Percentiles rank a stretch among this genome's conserved stretches.
Conservation (phyloP, 2,329 filamentous ascomycete genomes). For the Penicillium olsonii region DNA sequence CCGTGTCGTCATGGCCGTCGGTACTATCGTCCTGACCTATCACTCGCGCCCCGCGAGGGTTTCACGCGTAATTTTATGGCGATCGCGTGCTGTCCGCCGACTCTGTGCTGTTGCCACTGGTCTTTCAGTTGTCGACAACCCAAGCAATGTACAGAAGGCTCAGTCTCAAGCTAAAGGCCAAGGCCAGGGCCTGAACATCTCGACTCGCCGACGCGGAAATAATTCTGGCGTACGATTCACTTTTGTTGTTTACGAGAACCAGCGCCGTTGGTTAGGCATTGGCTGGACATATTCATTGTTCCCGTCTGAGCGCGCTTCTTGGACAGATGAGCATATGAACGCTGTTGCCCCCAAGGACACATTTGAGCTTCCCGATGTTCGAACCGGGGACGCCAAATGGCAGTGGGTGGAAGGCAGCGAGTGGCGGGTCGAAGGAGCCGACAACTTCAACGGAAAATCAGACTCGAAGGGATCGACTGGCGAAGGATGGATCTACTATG, state of each 20-base stretch:
- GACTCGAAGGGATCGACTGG: slow-evolving; percentile 52
- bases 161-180: slow-evolving; percentile 47
- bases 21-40: slow-evolving; percentile 86
- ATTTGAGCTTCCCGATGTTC: slow-evolving; percentile 68
- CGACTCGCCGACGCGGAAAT: slow-evolving; percentile 44
- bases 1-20: slow-evolving; percentile 79
- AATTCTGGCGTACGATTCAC: slow-evolving; percentile 90
- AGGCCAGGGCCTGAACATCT: slow-evolving; percentile 50
- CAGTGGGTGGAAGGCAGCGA: slow-evolving; percentile 82
- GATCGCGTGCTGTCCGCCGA: slow-evolving; percentile 72
- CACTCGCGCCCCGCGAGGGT: slow-evolving; percentile 86
- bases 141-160: slow-evolving; percentile 29
- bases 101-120: slow-evolving; percentile 76
- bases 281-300: slow-evolving; percentile 94
- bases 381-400: slow-evolving; percentile 65
- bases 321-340: slow-evolving; percentile 96
- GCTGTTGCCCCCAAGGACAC: slow-evolving; percentile 72
- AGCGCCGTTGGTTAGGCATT: slow-evolving; percentile 89
- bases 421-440: slow-evolving; percentile 79
- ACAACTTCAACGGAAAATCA: slow-evolving; percentile 36
- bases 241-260: slow-evolving; percentile 95
- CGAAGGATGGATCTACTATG: slow-evolving; percentile 95
- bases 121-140: slow-evolving; percentile 61
- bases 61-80: slow-evolving; percentile 84
- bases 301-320: slow-evolving; percentile 82